phyloP scores from a whole-genome alignment of 805 yeast species.

The Saturnispora gosingensis region DNA sequence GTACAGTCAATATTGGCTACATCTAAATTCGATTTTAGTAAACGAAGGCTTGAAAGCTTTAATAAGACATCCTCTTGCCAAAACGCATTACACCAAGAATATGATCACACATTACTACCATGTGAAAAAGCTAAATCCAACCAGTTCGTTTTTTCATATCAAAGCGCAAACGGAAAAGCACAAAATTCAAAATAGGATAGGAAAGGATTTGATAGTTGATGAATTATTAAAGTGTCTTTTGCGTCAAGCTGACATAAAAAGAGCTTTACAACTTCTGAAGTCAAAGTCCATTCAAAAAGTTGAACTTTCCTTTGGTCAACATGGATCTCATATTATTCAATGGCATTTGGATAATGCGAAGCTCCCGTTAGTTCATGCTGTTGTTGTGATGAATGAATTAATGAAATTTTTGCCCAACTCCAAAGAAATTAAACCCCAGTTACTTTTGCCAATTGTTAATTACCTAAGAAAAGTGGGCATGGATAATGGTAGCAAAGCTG shows the following conservation, averaged over 20 bases:
- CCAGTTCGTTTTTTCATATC: background rate
- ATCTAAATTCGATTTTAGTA: background rate
- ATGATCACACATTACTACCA: background rate
- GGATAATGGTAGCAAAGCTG: background rate
- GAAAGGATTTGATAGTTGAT: background rate
- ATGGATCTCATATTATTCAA: background rate
- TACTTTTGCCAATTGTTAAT: background rate
- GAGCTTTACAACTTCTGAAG: background rate
- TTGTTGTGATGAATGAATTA: background rate
- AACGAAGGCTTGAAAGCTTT: constrained; percentile 2
- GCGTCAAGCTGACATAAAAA: background rate
- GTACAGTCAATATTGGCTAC: background rate
- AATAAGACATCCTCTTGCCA: background rate
- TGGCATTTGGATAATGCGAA: background rate
- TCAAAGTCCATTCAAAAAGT: background rate
- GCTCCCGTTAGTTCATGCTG: background rate
- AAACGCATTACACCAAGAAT: background rate
- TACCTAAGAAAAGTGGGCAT: background rate
- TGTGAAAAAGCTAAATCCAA: background rate
- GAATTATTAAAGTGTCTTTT: background rate
- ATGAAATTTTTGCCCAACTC: background rate
- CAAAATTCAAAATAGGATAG: background rate
- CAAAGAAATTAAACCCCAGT: background rate
- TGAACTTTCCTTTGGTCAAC: background rate
- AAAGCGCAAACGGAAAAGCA: background rate